Evolutionary conservation across 495 filamentous ascomycete genomes (phyloP), one percentile per base, ranked within the genome.

Genomic region (Annulohypoxylon stygium): DNA sequence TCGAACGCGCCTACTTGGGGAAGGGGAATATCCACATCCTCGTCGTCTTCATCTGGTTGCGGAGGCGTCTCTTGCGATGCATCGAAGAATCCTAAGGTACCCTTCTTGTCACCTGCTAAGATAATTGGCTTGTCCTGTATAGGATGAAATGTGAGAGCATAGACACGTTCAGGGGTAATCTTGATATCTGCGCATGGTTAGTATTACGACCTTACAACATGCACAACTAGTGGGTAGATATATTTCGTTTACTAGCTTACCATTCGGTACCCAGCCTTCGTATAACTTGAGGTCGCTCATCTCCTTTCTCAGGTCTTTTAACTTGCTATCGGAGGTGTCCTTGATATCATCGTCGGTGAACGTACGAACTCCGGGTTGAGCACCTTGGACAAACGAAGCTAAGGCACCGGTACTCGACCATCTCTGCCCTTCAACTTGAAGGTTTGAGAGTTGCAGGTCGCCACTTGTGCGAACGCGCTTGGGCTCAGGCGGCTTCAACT

Each of bases 91-190:
- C 97, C 97, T 34, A 99, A 86, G 61, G 94, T 93, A 23, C 96
- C 96, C 78, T 97, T 87, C 79, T 99, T 98, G 78, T 99, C 96
- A 54, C 94, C 94, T 1, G 95, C 97, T 74, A 98, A 97, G n/a
- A 99, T 87, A 4, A 98, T 84, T 0, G 93, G 89, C 73, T 98
- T 98, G 9, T 93, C 88, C 59, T 87, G 83, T 0, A 90, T 93
- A 0, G 97, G 96, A 75, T 99, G 96, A 70, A 99, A 97, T 9
- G 90, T 91, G 77, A 99, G 88, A 11, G 92, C 84, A 76, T 97
- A 97, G 14, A 98, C 88, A 64, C 96, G 86, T 79, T 98, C 94
- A 0, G 94, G 95, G 0, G 93, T 95, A 57, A 98, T 89, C 75
- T 98, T 99, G 78, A 98, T 96, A 48, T 93, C 93, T 94, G 72